These are phyloP conservation scores for Xylaria cubensis DNA, from an alignment of 495 filamentous ascomycete species.

Conservation along the genomic window DNA sequence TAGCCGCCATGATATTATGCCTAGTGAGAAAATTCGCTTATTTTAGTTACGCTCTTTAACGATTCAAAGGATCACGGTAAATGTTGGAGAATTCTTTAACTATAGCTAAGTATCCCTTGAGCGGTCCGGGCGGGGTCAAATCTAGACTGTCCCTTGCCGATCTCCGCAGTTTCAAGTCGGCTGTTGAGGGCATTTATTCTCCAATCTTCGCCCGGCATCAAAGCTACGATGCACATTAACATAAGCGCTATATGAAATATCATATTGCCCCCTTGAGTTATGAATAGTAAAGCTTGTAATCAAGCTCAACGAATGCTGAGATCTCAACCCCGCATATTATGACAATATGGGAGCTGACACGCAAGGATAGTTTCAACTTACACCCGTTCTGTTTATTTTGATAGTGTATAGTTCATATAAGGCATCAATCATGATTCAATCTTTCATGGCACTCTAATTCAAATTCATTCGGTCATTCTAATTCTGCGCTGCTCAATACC, in stretches of 20 bases:
- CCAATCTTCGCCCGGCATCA: not conserved
- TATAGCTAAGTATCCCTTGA: not conserved
- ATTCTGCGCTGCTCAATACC: not conserved
- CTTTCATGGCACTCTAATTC: not conserved
- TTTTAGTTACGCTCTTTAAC: not conserved
- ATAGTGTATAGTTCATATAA: not conserved
- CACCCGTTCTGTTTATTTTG: not conserved
- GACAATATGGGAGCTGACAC: not conserved
- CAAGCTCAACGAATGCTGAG: not conserved
- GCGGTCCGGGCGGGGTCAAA: not conserved
- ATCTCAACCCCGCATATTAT: not conserved
- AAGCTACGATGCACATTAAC: not conserved
- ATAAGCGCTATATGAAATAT: not conserved
- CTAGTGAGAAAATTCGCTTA: too few species aligned
- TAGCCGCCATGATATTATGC: slow-evolving; percentile 16
- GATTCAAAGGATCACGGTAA: not conserved
- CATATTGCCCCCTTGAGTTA: not conserved
- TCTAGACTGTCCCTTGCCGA: not conserved
- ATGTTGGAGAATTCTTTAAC: not conserved
- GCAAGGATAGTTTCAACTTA: not conserved
- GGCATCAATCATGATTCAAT: not conserved
- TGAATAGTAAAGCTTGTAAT: not conserved
- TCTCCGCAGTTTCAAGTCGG: not conserved
- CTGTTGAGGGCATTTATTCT: not conserved
- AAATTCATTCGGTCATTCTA: not conserved